Conservation (phyloP, 2,329 filamentous ascomycete genomes). For the Fusarium liriodendri region DNA sequence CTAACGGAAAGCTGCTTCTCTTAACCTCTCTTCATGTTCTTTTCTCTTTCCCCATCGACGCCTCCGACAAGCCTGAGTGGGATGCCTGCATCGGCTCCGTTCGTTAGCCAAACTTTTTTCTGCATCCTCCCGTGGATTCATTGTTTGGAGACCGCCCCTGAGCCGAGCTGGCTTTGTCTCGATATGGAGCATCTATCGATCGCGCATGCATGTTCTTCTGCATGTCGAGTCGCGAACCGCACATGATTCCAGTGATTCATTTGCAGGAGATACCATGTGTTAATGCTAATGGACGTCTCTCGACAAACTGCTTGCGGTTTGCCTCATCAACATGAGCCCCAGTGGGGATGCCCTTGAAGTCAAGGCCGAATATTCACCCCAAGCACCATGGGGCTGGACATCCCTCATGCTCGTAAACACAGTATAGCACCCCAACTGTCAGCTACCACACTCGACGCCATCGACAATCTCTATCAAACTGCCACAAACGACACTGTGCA, state of each 20-base stretch:
- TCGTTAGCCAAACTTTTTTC: conserved; percentile 17
- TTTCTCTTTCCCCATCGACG: conserved; percentile 24
- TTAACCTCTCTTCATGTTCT: conserved; percentile 1
- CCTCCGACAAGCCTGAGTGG: conserved; percentile 14
- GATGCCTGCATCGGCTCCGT: conserved; percentile 24
- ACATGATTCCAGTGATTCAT: neutral
- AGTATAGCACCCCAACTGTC: neutral
- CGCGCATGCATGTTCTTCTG: conserved; percentile 4
- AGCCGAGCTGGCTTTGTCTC: neutral
- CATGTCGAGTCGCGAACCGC: neutral
- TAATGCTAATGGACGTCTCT: neutral
- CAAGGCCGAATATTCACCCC: neutral
- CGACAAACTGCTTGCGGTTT: neutral
- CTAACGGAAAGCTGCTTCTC: conserved; percentile 1
- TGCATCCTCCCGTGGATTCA: conserved; percentile 29
- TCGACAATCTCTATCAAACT: neutral
- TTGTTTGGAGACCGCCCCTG: neutral
- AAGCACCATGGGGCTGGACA: neutral
- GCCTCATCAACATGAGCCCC: neutral
- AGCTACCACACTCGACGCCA: neutral
- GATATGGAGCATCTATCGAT: neutral
- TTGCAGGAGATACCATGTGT: neutral
- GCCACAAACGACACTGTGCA: conserved; percentile 21
- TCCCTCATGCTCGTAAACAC: neutral
- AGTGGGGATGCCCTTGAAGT: neutral